Conservation (phyloP, 768 basidiomycete genomes). For the Mycena latifolia region DNA sequence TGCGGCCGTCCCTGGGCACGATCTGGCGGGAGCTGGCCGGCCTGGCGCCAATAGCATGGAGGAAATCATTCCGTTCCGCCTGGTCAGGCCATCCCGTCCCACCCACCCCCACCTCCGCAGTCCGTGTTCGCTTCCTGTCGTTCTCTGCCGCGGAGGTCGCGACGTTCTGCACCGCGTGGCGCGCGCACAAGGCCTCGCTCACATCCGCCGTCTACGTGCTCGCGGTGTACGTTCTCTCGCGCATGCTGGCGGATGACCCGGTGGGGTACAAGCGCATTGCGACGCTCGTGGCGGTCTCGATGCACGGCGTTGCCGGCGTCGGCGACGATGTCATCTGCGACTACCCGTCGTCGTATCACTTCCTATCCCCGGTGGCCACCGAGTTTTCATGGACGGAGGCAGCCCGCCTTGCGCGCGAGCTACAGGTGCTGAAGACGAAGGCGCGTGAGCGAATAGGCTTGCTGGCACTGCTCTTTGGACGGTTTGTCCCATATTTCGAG, state of each 20-base stretch:
- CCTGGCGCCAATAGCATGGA: slow-evolving; percentile 19
- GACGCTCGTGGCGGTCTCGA: slow-evolving; percentile 12
- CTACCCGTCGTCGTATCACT: not conserved
- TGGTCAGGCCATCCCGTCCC: slow-evolving; percentile 22
- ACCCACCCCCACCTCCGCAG: not conserved
- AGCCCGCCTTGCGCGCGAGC: not conserved
- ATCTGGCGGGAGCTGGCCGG: not conserved
- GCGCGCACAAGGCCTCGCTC: slow-evolving; percentile 28
- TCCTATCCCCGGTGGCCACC: not conserved
- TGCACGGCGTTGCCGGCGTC: slow-evolving; percentile 16
- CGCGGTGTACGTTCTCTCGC: slow-evolving; percentile 12
- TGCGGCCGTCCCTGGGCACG: slow-evolving; percentile 19
- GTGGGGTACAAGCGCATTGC: slow-evolving; percentile 5
- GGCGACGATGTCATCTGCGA: slow-evolving; percentile 14
- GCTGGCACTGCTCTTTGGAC: slow-evolving; percentile 8
- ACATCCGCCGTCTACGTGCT: slow-evolving; percentile 16
- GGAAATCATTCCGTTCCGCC: not conserved
- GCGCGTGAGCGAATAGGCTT: slow-evolving; percentile 16
- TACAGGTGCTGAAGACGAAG: slow-evolving; percentile 7
- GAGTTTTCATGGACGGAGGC: slow-evolving; percentile 14
- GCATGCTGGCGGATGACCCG: not conserved
- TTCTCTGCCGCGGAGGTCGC: slow-evolving; percentile 5
- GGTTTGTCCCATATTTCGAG: not conserved
- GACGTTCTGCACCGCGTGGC: slow-evolving; percentile 4
- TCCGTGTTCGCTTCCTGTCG: slow-evolving; percentile 7